A percentile compares a stretch with the other conserved stretches of the same genome.
phyloP scores from a whole-genome alignment of 345 rosid genomes.

The Zanthoxylum bungeanum region DNA sequence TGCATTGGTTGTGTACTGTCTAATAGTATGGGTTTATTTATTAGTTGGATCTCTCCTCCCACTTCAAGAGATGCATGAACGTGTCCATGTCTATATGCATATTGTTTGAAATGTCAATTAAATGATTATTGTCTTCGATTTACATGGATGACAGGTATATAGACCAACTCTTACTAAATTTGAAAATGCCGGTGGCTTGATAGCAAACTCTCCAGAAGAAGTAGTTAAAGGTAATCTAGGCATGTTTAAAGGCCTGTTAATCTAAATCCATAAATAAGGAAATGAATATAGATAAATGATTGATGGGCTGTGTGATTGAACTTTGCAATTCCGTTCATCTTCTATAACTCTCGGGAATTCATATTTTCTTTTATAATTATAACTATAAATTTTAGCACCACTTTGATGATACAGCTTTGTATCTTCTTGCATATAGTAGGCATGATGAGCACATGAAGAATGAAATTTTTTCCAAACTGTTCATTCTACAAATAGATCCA shows the following conservation, averaged over 20 bases:
- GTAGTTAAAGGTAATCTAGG: conserved; percentile 60
- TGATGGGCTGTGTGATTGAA: conserved; percentile 2
- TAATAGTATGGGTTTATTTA: background rate
- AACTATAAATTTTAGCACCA: background rate
- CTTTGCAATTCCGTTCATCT: background rate
- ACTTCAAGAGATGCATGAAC: background rate
- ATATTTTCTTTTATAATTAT: too few relatives aligned
- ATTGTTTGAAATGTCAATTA: background rate
- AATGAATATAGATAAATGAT: conserved; percentile 4
- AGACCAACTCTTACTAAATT: conserved; percentile 72
- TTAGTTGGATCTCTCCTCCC: background rate
- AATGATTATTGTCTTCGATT: background rate
- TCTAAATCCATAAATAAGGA: conserved; percentile 1
- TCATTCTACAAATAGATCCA: too few relatives aligned
- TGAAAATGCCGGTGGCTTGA: conserved; percentile 70
- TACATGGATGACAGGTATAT: conserved; percentile 60
- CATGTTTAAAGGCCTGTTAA: background rate
- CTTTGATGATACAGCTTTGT: background rate
- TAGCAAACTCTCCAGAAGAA: conserved; percentile 70
- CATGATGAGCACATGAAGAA: background rate
- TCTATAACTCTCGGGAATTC: background rate
- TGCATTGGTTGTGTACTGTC: background rate
- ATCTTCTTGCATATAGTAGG: background rate
- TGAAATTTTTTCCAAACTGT: background rate
- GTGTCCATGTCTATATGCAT: background rate